Percentiles rank a stretch among this genome's conserved stretches.
Conservation (phyloP, 345 rosid species). For the Draba incana region DNA sequence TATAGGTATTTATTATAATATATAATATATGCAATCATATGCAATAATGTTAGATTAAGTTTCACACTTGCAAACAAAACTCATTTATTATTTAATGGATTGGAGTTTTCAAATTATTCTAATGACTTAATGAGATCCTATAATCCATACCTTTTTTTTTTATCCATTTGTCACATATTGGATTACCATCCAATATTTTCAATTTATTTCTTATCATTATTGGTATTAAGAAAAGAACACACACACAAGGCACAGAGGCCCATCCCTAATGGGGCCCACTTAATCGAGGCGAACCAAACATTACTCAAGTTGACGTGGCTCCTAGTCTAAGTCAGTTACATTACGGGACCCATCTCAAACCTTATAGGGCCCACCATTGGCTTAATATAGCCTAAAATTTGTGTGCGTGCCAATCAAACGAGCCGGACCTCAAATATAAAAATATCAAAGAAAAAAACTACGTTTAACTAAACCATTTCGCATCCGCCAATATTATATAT, state of each 20-base stretch:
- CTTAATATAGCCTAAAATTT: slow-evolving; percentile 1
- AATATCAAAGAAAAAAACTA: neutral
- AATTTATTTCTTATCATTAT: slow-evolving; percentile 5
- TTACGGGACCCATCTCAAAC: slow-evolving; percentile 1
- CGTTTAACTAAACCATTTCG: slow-evolving; percentile 11
- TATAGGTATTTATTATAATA: no score
- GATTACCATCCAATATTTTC: no score
- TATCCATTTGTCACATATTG: no score
- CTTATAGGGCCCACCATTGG: slow-evolving; percentile 18
- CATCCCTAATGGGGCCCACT: slow-evolving; percentile 16
- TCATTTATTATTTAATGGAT: no score
- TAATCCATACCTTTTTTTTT: slow-evolving; percentile 22
- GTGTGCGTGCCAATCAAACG: slow-evolving; percentile 30
- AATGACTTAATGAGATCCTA: neutral
- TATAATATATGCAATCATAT: no score
- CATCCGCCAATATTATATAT: slow-evolving; percentile 26
- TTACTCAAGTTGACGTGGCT: slow-evolving; percentile 40
- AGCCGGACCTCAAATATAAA: slow-evolving; percentile 35
- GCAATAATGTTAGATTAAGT: no score
- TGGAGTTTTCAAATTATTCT: neutral
- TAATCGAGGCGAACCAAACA: slow-evolving; percentile 24
- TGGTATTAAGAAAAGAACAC: no score
- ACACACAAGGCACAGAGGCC: neutral
- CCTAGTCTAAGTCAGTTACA: slow-evolving; percentile 25
- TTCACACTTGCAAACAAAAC: no score